phyloP scores from a whole-genome alignment of 805 yeast genomes.

The Lipomyces starkeyi region DNA sequence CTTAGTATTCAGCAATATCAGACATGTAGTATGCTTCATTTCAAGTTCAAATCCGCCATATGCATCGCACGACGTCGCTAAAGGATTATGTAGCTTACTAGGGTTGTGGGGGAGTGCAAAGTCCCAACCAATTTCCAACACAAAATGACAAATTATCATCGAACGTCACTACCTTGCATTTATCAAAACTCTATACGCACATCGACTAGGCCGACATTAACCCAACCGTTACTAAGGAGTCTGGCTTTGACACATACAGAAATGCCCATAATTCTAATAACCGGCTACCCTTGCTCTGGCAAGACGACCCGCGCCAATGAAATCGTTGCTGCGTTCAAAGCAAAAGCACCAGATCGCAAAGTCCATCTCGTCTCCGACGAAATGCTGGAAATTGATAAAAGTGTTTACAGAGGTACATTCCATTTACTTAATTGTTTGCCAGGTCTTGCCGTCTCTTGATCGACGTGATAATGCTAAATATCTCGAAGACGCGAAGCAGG shows the following conservation, averaged over 20 bases:
- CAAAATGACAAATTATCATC: no score
- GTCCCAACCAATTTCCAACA: no score
- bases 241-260: neutral
- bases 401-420: constrained; percentile 55
- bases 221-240: neutral
- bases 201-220: neutral
- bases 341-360: constrained; percentile 61
- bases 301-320: constrained; percentile 75
- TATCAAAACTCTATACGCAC: neutral
- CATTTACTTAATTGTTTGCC: neutral
- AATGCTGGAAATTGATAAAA: constrained; percentile 70
- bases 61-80: no score
- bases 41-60: no score
- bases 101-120: no score
- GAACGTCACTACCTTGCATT: neutral
- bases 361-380: constrained; percentile 81
- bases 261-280: constrained; percentile 85
- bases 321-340: constrained; percentile 56
- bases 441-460: neutral
- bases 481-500: constrained; percentile 67
- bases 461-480: neutral
- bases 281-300: constrained; percentile 88
- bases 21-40: no score
- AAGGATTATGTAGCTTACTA: no score
- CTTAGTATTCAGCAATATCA: no score